These are phyloP conservation scores for Phylloporus sp. DNA, from an alignment of 1,284 basidiomycete genomes.

Conservation along the genomic window DNA sequence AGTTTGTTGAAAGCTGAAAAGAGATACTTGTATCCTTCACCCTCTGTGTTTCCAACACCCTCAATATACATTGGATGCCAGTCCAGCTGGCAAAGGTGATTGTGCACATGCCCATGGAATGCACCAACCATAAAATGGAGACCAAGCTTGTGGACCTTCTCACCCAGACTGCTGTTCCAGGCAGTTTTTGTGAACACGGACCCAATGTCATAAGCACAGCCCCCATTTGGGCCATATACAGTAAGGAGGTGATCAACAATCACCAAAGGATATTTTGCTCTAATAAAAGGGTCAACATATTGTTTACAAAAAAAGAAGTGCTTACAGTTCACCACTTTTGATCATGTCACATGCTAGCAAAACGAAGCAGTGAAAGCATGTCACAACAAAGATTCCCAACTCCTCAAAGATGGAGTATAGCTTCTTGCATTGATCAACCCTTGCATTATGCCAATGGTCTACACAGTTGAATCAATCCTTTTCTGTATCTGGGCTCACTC, in stretches of 20 bases:
- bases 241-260: constrained; percentile 1
- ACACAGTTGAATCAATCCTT: neutral
- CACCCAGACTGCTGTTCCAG: neutral
- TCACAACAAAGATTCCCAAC: neutral
- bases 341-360: constrained; percentile 18
- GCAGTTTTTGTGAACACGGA: neutral
- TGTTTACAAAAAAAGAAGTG: neutral
- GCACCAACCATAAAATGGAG: constrained; percentile 20
- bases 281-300: neutral
- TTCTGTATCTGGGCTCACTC: neutral
- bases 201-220: constrained; percentile 12
- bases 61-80: constrained; percentile 13
- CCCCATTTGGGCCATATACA: constrained; percentile 7
- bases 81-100: constrained; percentile 9
- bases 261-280: constrained; percentile 15
- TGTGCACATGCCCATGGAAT: constrained; percentile 39
- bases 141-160: neutral
- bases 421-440: neutral
- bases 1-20: constrained; percentile 16
- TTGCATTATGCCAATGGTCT: neutral
- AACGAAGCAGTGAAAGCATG: neutral
- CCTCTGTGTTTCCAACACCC: constrained; percentile 7
- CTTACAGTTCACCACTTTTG: constrained; percentile 15
- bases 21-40: constrained; percentile 15
- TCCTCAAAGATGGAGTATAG: neutral